phyloP scores from a whole-genome alignment of 1,284 basidiomycete species.

The Fomitopsis schrenkii region DNA sequence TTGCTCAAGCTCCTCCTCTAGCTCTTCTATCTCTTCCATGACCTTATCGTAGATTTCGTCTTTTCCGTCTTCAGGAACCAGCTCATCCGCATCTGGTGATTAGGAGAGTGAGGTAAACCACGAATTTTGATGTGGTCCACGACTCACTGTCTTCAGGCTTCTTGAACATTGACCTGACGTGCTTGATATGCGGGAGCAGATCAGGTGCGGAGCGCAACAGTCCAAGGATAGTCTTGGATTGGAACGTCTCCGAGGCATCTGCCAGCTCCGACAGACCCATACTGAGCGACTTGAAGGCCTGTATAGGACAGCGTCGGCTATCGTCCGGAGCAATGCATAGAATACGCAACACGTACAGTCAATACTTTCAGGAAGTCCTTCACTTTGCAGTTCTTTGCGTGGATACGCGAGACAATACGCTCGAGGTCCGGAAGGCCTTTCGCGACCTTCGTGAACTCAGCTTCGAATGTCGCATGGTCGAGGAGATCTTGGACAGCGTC shows the following conservation, averaged over 20 bases:
- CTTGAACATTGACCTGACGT: constrained; percentile 72
- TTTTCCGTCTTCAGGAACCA: constrained; percentile 77
- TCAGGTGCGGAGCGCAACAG: constrained; percentile 82
- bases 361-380: constrained; percentile 85
- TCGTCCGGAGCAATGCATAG: not conserved
- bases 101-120: not conserved
- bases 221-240: constrained; percentile 70
- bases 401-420: constrained; percentile 89
- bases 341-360: constrained; percentile 39
- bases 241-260: constrained; percentile 67
- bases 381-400: constrained; percentile 85
- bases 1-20: constrained; percentile 71
- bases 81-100: constrained; percentile 50
- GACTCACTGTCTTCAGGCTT: constrained; percentile 57
- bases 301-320: constrained; percentile 6
- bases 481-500: constrained; percentile 92
- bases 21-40: constrained; percentile 58
- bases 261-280: constrained; percentile 62
- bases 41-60: constrained; percentile 82
- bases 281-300: constrained; percentile 78
- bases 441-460: constrained; percentile 67
- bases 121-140: not conserved
- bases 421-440: constrained; percentile 91
- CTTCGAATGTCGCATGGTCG: constrained; percentile 70
- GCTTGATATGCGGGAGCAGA: constrained; percentile 62